A percentile compares a stretch with the other conserved stretches of the same genome.
Conservation (phyloP, 768 basidiomycete species). For the Lentinus brumalis region DNA sequence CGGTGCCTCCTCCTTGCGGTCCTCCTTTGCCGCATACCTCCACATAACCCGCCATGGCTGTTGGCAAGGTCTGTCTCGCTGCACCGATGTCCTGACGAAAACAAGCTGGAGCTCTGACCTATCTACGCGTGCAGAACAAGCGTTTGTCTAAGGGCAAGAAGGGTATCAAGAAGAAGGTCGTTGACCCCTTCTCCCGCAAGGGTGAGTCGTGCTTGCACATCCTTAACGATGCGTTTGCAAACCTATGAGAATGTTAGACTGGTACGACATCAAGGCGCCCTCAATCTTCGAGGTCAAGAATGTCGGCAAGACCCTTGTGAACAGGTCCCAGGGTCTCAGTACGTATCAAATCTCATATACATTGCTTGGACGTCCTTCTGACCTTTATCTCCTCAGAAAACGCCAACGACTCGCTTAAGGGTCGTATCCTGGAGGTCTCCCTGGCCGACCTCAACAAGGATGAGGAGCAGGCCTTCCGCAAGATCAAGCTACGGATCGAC, state of each 20-base stretch:
- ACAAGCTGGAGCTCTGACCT: neutral
- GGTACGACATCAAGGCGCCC: constrained; percentile 99
- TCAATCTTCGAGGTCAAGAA: constrained; percentile 96
- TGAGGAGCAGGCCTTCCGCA: constrained; percentile 99
- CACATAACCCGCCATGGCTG: constrained; percentile 66
- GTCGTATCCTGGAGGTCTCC: constrained; percentile 94
- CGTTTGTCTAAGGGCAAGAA: constrained; percentile 97
- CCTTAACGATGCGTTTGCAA: neutral
- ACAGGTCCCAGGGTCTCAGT: constrained; percentile 98
- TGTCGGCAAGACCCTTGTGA: constrained; percentile 98
- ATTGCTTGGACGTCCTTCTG: constrained; percentile 11
- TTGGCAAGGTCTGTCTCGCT: constrained; percentile 71
- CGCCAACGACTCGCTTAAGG: constrained; percentile 97
- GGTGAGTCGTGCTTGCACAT: constrained; percentile 50
- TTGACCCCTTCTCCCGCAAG: constrained; percentile 99
- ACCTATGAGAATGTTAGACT: constrained; percentile 56
- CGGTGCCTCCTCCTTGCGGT: constrained; percentile 46
- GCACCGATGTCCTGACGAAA: neutral
- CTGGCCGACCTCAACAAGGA: constrained; percentile 99
- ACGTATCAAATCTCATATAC: constrained; percentile 39
- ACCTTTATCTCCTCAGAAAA: constrained; percentile 64
- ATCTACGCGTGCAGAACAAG: constrained; percentile 72
- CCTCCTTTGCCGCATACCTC: constrained; percentile 37
- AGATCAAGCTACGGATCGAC: constrained; percentile 98
- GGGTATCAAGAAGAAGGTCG: constrained; percentile 99